Evolutionary conservation across 2,329 filamentous ascomycete species (phyloP), one percentile per base, ranked within the genome.

Genomic region (Neonectria coccinea): DNA sequence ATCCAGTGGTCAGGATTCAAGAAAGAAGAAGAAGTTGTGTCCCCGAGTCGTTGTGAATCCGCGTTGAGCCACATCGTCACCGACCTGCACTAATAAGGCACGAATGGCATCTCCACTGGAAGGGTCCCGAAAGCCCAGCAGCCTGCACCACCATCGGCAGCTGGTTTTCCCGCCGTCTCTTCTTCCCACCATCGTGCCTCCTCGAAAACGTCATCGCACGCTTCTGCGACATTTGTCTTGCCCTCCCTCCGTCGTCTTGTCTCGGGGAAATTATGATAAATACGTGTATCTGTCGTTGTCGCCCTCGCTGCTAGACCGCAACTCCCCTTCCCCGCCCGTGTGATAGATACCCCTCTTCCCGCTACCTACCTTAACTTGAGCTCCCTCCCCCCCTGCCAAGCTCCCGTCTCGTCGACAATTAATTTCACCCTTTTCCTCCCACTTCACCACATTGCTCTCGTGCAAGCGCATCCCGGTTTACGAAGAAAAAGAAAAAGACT

Each of bases 331-430:
- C 47, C 56, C 33, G 36, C 62, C 52, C 56, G 50, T 51, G 52
- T 44, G 59, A 61, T 52, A 51, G 59, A 62, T 52, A 51, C 62
- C 57, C 68, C 66, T 70, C 62, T 56, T 70, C 48, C 48, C 48
- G 52, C 66, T 60, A 59, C 54, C 66, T 60, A 59, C 54, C 57
- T 63, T 61, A 50, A 50, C 50, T 54, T 47, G 48, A 67, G 41
- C 61, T 56, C 52, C 45, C 22, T 22, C 22, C 50, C 36, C 48
- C 59, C 56, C 59, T 61, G 53, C 39, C 55, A 58, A 65, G 51
- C 60, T 47, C 14, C 14, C 50, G 52, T 51, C 36, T 16, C 50
- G 52, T 51, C 52, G 47, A 59, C 47, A 50, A 31, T 41, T 58
- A 56, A 58, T 58, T 59, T 63, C 66, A 67, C 60, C 57, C 27